Conservation (phyloP, 495 filamentous ascomycete species). For the Durotheca rogersii region DNA sequence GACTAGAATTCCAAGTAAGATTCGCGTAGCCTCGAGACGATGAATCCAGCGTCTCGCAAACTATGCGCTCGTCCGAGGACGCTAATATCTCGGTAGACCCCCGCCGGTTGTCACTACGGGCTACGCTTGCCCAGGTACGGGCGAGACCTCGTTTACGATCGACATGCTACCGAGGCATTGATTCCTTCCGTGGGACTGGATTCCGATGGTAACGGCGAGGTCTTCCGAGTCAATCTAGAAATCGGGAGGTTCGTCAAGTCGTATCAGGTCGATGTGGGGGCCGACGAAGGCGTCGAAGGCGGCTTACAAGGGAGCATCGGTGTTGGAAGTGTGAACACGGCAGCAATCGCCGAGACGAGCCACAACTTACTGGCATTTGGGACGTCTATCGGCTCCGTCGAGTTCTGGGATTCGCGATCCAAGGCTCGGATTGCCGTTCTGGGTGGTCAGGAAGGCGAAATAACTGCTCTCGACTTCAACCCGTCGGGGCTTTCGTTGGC, state of each 20-base stretch:
- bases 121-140: conserved; percentile 90
- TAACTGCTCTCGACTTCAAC: conserved; percentile 86
- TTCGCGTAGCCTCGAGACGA: background rate
- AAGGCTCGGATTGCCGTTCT: conserved; percentile 80
- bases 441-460: conserved; percentile 62
- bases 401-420: conserved; percentile 90
- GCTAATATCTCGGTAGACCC: conserved; percentile 50
- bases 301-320: conserved; percentile 81
- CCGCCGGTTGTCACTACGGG: conserved; percentile 81
- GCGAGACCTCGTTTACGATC: conserved; percentile 82
- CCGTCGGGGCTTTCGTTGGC: conserved; percentile 82
- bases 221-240: conserved; percentile 90
- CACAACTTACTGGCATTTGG: conserved; percentile 94
- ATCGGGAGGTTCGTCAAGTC: conserved; percentile 85
- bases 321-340: conserved; percentile 83
- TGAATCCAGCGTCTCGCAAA: background rate
- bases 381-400: conserved; percentile 91
- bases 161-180: conserved; percentile 80
- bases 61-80: no score
- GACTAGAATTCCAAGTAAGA: conserved; percentile 79
- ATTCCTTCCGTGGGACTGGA: conserved; percentile 87
- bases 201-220: conserved; percentile 77
- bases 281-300: conserved; percentile 68
- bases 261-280: conserved; percentile 76
- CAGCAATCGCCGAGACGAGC: conserved; percentile 82